Evolutionary conservation across 2,329 filamentous ascomycete genomes (phyloP).

Genomic region (Nigrospora oryzae): DNA sequence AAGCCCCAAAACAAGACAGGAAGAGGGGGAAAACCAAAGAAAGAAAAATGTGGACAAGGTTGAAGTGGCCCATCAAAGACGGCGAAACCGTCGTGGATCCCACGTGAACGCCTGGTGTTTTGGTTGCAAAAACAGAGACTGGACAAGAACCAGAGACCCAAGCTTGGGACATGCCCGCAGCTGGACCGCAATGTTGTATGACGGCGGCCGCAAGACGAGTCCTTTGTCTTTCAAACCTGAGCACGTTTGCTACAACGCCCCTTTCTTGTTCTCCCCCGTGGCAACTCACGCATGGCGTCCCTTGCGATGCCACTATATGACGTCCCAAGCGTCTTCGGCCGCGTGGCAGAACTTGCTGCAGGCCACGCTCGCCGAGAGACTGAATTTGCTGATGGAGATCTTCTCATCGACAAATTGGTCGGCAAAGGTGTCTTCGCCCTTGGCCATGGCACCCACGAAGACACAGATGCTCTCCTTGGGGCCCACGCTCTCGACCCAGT

Average conservation of each 20-base stretch:
- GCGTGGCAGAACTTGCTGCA: conserved; percentile 99
- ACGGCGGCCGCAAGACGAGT: conserved; percentile 33
- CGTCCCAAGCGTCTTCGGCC: conserved; percentile 91
- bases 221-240: conserved; percentile 18
- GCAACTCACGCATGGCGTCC: not conserved
- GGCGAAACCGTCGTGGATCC: conserved; percentile 58
- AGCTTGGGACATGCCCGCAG: conserved; percentile 37
- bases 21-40: conserved; percentile 16
- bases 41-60: conserved; percentile 47
- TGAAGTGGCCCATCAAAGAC: conserved; percentile 55
- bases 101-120: conserved; percentile 72
- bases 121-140: conserved; percentile 79
- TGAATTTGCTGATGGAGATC: conserved; percentile 98
- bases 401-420: conserved; percentile 93
- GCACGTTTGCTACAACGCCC: conserved; percentile 18
- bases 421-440: conserved; percentile 91
- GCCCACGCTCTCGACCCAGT: conserved; percentile 75
- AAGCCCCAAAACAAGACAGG: conserved; percentile 10
- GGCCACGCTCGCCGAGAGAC: conserved; percentile 90
- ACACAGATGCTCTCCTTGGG: conserved; percentile 92
- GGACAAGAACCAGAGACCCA: conserved; percentile 62
- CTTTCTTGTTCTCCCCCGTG: conserved; percentile 5
- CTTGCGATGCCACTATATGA: conserved; percentile 52
- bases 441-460: conserved; percentile 97
- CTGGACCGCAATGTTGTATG: conserved; percentile 66